These are phyloP conservation scores for Leishmania martiniquensis DNA, from an alignment of 208 protist species.

Conservation along the genomic window DNA sequence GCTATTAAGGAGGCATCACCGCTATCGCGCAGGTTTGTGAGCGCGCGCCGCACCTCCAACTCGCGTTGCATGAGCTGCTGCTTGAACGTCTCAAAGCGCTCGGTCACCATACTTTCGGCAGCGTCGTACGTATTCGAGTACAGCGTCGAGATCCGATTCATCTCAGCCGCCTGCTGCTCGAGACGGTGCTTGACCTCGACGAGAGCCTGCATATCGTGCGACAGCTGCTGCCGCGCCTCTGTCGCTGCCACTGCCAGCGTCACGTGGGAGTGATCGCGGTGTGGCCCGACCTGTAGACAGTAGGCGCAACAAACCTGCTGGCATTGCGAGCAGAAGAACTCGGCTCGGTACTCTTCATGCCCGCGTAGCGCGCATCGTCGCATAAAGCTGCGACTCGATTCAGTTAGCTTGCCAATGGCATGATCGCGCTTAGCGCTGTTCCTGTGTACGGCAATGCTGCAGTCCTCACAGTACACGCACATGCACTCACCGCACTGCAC, in stretches of 20 bases:
- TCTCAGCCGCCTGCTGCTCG: conserved; percentile 64
- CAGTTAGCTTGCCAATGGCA: conserved; percentile 36
- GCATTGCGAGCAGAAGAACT: conserved; percentile 82
- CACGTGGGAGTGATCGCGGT: conserved; percentile 66
- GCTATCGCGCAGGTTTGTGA: conserved; percentile 58
- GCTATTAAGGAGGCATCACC: conserved; percentile 60
- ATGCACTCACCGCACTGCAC: conserved; percentile 79
- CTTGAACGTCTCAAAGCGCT: conserved; percentile 70
- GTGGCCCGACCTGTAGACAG: conserved; percentile 80
- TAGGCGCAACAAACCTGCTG: conserved; percentile 87
- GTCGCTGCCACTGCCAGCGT: conserved; percentile 47
- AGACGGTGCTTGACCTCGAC: conserved; percentile 48
- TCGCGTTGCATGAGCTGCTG: conserved; percentile 79
- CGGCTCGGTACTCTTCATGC: conserved; percentile 81
- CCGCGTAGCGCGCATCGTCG: conserved; percentile 50
- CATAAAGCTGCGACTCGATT: conserved; percentile 42
- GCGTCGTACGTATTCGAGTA: conserved; percentile 76
- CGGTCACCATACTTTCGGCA: conserved; percentile 68
- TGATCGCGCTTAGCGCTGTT: conserved; percentile 73
- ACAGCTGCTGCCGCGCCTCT: conserved; percentile 64
- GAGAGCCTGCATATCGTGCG: conserved; percentile 49
- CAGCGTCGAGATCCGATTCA: conserved; percentile 58
- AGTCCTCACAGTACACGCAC: conserved; percentile 71
- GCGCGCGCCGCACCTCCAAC: conserved; percentile 54
- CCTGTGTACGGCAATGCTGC: conserved; percentile 73